Conservation (phyloP, 495 filamentous ascomycete genomes). For the Baudoinia panamericana region DNA sequence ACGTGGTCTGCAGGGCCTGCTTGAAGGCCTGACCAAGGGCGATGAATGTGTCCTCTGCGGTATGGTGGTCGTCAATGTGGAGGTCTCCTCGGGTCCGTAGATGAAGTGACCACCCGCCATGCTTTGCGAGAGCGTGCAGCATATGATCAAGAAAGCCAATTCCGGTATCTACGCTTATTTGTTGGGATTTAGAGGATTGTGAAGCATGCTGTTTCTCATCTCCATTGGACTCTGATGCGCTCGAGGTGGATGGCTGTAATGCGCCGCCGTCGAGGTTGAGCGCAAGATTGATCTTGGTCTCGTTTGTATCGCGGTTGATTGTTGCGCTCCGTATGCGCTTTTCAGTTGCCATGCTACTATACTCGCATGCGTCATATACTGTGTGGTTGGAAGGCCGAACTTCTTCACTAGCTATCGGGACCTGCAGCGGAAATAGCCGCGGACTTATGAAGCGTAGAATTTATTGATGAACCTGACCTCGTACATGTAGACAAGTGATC, state of each 20-base stretch:
- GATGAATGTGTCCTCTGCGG: constrained; percentile 88
- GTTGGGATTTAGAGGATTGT: constrained; percentile 66
- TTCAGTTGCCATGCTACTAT: constrained; percentile 12
- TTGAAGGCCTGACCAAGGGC: constrained; percentile 76
- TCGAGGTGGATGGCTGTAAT: constrained; percentile 31
- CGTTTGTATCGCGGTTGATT: constrained; percentile 79
- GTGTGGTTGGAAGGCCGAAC: too few species aligned
- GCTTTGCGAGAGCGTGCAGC: constrained; percentile 92
- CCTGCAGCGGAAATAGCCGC: too few species aligned
- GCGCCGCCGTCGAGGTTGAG: constrained; percentile 82
- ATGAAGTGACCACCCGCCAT: constrained; percentile 80
- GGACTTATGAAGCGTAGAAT: too few species aligned
- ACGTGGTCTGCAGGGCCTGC: constrained; percentile 55
- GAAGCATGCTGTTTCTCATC: constrained; percentile 55
- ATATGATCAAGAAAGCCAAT: constrained; percentile 99
- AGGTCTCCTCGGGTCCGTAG: constrained; percentile 76
- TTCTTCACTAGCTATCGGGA: too few species aligned
- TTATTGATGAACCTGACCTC: too few species aligned
- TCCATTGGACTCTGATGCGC: neutral
- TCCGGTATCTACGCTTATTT: constrained; percentile 77
- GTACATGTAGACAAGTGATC: too few species aligned
- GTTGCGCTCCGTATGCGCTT: constrained; percentile 48
- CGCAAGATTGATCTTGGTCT: constrained; percentile 89
- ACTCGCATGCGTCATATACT: too few species aligned
- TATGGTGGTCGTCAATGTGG: constrained; percentile 97